A percentile compares a stretch with the other conserved stretches of the same genome.
phyloP scores from a whole-genome alignment of 805 yeast genomes.

The Debaryomyces castellii region DNA sequence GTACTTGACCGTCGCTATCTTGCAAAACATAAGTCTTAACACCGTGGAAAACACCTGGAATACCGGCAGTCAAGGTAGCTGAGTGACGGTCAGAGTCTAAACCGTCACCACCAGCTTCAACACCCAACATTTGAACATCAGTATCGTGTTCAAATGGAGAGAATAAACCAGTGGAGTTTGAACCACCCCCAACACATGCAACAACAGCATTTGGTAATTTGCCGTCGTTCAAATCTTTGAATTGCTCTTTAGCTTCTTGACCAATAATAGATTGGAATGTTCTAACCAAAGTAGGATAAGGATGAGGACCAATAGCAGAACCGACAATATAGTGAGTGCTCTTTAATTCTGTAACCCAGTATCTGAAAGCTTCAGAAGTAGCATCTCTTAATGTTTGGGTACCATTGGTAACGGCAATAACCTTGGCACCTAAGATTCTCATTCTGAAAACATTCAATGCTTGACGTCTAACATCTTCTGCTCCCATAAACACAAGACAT shows the following conservation, averaged over 20 bases:
- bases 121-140: slow-evolving; percentile 81
- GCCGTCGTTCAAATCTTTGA: slow-evolving; percentile 73
- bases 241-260: slow-evolving; percentile 89
- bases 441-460: slow-evolving; percentile 97
- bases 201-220: slow-evolving; percentile 90
- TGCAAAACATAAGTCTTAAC: slow-evolving; percentile 92
- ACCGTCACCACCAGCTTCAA: slow-evolving; percentile 99
- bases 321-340: slow-evolving; percentile 95
- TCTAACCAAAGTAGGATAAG: slow-evolving; percentile 96
- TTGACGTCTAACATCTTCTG: slow-evolving; percentile 98
- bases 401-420: slow-evolving; percentile 90
- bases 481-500: slow-evolving; percentile 98
- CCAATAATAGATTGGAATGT: slow-evolving; percentile 98
- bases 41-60: slow-evolving; percentile 98
- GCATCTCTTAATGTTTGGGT: slow-evolving; percentile 97
- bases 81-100: slow-evolving; percentile 84
- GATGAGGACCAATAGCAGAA: slow-evolving; percentile 99
- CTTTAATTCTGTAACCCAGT: slow-evolving; percentile 86
- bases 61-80: slow-evolving; percentile 93
- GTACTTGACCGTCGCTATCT: slow-evolving; percentile 90
- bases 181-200: slow-evolving; percentile 99
- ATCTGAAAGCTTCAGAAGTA: slow-evolving; percentile 93
- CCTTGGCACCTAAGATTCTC: slow-evolving; percentile 94
- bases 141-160: slow-evolving; percentile 85
- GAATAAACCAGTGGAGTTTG: slow-evolving; percentile 94